Evolutionary conservation across 2,329 filamentous ascomycete genomes (phyloP).

Genomic region (Epichloe uncinata): DNA sequence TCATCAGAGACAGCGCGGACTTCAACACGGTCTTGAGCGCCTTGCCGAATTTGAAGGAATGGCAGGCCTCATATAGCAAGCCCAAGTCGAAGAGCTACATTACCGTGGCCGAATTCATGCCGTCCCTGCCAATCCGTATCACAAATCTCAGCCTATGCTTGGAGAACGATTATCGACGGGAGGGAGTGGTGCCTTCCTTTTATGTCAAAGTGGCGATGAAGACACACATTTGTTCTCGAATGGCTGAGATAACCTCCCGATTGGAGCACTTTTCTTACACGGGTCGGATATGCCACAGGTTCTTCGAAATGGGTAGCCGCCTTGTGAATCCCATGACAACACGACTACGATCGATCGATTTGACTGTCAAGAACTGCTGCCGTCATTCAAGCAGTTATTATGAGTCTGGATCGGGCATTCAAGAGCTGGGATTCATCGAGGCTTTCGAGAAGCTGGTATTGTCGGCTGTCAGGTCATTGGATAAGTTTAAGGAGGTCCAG

Average conservation of each 20-base stretch:
- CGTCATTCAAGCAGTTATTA: conserved; percentile 40
- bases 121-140: conserved; percentile 41
- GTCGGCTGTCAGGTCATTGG: conserved; percentile 46
- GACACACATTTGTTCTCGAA: conserved; percentile 50
- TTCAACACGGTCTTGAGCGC: conserved; percentile 49
- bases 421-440: conserved; percentile 57
- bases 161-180: conserved; percentile 58
- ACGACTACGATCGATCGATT: conserved; percentile 51
- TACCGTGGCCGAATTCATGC: conserved; percentile 52
- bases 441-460: conserved; percentile 58
- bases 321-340: conserved; percentile 34
- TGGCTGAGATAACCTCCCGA: conserved; percentile 46
- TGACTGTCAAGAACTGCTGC: conserved; percentile 65
- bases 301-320: conserved; percentile 48
- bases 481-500: conserved; percentile 43
- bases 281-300: conserved; percentile 54
- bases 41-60: conserved; percentile 50
- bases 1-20: conserved; percentile 50
- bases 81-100: conserved; percentile 63
- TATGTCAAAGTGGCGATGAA: conserved; percentile 45
- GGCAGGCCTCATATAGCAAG: conserved; percentile 54
- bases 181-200: conserved; percentile 45
- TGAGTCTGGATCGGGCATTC: conserved; percentile 56
- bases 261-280: conserved; percentile 61
- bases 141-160: conserved; percentile 54